A percentile compares a stretch with the other conserved stretches of the same genome.
Evolutionary conservation across 2,329 filamentous ascomycete genomes (phyloP).

Genomic region (Sarocladium strictum): DNA sequence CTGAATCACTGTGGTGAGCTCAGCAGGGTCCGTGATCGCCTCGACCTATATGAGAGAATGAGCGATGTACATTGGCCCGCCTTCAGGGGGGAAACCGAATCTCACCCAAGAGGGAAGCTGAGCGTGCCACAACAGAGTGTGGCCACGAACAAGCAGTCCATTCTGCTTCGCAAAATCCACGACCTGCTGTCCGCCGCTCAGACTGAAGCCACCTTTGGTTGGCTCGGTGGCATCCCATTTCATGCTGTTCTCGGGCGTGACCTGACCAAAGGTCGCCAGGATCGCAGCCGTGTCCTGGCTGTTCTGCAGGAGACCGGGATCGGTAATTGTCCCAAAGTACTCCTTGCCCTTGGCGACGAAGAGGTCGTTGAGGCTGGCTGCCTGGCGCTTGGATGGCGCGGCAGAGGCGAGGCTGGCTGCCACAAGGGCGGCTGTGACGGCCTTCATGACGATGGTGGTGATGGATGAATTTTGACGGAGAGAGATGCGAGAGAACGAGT

Average conservation of each 20-base stretch:
- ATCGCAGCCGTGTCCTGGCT: conserved; percentile 49
- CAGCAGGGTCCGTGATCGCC: conserved; percentile 42
- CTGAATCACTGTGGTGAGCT: conserved; percentile 49
- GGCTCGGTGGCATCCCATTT: conserved; percentile 59
- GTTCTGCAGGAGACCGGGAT: conserved; percentile 44
- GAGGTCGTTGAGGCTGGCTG: conserved; percentile 45
- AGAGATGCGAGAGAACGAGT: neutral
- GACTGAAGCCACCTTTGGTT: conserved; percentile 45
- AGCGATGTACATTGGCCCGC: conserved; percentile 47
- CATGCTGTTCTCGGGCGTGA: conserved; percentile 65
- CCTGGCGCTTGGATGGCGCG: conserved; percentile 23
- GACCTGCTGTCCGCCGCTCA: conserved; percentile 48
- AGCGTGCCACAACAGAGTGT: conserved; percentile 47
- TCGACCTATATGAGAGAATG: conserved; percentile 51
- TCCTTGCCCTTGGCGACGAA: conserved; percentile 46
- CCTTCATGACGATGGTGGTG: neutral
- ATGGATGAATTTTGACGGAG: neutral
- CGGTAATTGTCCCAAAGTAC: conserved; percentile 54
- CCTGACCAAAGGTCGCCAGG: conserved; percentile 54
- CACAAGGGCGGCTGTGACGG: conserved; percentile 1
- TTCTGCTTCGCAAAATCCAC: conserved; percentile 51
- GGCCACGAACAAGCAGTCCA: conserved; percentile 54
- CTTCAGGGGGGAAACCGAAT: conserved; percentile 6
- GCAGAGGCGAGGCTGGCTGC: conserved; percentile 9
- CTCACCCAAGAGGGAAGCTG: conserved; percentile 22